Percentiles rank a stretch among this genome's conserved stretches.
These are phyloP conservation scores for Gossypium stocksii DNA, from an alignment of 345 rosid species.

Conservation along the genomic window DNA sequence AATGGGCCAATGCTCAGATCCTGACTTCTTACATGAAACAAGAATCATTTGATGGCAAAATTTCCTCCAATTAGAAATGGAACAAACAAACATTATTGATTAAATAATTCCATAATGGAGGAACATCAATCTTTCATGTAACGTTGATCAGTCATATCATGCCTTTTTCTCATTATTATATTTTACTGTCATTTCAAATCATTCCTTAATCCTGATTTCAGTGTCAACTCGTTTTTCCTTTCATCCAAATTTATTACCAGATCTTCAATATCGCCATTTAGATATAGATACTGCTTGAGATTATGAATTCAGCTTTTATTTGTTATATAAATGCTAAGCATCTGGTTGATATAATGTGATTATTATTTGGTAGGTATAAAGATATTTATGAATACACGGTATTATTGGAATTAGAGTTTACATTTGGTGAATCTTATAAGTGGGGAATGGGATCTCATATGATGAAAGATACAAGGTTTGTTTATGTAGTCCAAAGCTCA, in stretches of 20 bases:
- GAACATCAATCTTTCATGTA: conserved; percentile 14
- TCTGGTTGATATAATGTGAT: too few species aligned
- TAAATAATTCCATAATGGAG: conserved; percentile 15
- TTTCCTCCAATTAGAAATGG: background rate
- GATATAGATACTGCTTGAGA: too few species aligned
- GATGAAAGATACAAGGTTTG: background rate
- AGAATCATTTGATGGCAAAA: background rate
- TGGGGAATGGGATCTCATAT: background rate
- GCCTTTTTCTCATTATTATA: background rate
- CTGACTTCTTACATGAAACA: conserved; percentile 8
- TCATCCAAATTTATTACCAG: background rate
- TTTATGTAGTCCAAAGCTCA: background rate
- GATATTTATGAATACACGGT: too few species aligned
- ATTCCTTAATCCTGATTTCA: conserved; percentile 9
- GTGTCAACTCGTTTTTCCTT: conserved; percentile 1
- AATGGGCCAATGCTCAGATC: conserved; percentile 10
- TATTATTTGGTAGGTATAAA: too few species aligned
- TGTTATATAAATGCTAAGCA: background rate
- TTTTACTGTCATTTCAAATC: conserved; percentile 10
- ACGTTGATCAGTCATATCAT: conserved; percentile 9
- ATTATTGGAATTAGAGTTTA: background rate
- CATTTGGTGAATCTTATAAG: background rate
- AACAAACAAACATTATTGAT: conserved; percentile 5
- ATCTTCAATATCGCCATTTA: too few species aligned
- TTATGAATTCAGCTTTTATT: too few species aligned